These are phyloP conservation scores for Pulveroboletus sp. DNA, from an alignment of 768 basidiomycete species.

Conservation along the genomic window DNA sequence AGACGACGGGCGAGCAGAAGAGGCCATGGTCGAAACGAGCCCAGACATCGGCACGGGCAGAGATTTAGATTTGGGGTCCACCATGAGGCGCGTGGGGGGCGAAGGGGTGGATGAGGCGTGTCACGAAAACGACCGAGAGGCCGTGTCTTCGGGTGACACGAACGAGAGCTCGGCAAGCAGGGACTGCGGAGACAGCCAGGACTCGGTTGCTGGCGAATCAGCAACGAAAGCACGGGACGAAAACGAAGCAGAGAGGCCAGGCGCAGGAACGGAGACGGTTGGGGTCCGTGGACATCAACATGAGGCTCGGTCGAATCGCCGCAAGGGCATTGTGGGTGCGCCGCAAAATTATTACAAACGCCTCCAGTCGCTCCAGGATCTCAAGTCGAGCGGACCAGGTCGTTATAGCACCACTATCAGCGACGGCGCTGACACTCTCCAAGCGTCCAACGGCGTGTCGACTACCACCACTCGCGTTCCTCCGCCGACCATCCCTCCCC, in stretches of 20 bases:
- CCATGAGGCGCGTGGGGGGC: conserved; percentile 25
- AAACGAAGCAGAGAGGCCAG: neutral
- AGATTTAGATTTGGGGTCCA: conserved; percentile 18
- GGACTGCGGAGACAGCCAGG: neutral
- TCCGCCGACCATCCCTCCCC: conserved; percentile 29
- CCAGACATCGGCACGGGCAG: conserved; percentile 14
- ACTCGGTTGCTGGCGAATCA: conserved; percentile 5
- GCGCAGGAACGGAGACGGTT: conserved; percentile 18
- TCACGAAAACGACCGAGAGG: conserved; percentile 12
- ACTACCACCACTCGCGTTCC: neutral
- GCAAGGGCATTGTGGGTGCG: conserved; percentile 39
- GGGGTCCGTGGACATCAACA: conserved; percentile 21
- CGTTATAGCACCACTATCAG: conserved; percentile 13
- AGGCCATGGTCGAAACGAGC: neutral
- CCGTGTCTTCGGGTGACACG: conserved; percentile 21
- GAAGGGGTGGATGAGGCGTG: conserved; percentile 24
- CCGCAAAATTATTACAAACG: conserved; percentile 32
- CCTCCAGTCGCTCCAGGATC: conserved; percentile 27
- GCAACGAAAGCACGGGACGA: neutral
- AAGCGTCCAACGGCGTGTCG: conserved; percentile 7
- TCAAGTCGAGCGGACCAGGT: conserved; percentile 16
- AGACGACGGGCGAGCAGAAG: neutral
- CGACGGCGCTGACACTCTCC: conserved; percentile 4
- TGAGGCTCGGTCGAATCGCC: conserved; percentile 38
- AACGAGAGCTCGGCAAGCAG: conserved; percentile 11